phyloP scores from a whole-genome alignment of 75 land plant species.

The Gnetum montanum region DNA sequence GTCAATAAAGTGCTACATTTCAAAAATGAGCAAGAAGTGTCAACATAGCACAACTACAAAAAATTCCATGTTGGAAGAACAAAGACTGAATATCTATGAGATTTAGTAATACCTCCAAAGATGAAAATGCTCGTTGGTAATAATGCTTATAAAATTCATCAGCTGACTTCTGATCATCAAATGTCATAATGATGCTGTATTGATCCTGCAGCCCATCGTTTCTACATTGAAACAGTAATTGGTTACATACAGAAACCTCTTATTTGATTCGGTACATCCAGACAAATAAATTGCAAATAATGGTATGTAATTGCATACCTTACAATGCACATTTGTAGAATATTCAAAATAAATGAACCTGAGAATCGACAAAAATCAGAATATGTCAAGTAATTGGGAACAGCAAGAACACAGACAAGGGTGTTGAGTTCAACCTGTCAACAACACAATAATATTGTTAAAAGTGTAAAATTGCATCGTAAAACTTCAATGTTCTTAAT shows the following conservation, averaged over 20 bases:
- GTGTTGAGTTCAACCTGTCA: conserved; percentile 62
- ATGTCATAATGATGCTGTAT: conserved; percentile 74
- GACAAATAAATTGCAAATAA: no score
- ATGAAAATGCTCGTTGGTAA: conserved; percentile 73
- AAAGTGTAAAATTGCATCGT: background rate
- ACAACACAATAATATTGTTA: background rate
- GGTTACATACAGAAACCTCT: no score
- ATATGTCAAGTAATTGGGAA: conserved; percentile 95
- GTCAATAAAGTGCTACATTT: no score
- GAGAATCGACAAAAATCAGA: conserved; percentile 94
- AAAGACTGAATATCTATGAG: no score
- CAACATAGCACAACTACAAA: no score
- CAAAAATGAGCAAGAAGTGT: no score
- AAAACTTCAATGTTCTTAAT: no score
- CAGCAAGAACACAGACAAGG: conserved; percentile 80
- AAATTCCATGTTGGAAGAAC: no score
- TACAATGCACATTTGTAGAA: conserved; percentile 89
- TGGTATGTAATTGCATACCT: conserved; percentile 65
- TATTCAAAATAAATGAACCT: conserved; percentile 67
- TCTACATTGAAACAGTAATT: no score
- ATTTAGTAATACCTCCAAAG: conserved; percentile 74
- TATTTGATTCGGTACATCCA: no score
- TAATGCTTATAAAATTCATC: conserved; percentile 77
- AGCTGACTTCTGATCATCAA: conserved; percentile 63
- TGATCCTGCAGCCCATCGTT: conserved; percentile 76